These are phyloP conservation scores for Strigomonas culicis DNA, from an alignment of 208 protist species.

Conservation along the genomic window DNA sequence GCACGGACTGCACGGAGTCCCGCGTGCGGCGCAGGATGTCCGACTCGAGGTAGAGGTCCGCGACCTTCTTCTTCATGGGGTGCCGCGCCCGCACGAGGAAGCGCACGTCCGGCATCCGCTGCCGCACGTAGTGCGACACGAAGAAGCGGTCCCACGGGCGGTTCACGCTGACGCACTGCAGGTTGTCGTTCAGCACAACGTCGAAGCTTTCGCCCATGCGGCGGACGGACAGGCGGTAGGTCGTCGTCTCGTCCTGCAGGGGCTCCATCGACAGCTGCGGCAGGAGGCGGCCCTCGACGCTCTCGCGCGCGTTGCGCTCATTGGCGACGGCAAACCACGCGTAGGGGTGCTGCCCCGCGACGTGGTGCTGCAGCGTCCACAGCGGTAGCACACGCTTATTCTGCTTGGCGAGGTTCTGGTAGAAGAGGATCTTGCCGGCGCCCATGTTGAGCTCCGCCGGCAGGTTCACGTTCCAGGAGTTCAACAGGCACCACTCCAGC, in stretches of 20 bases:
- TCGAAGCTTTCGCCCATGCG: constrained; percentile 67
- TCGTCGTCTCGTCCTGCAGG: constrained; percentile 68
- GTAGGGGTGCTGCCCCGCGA: constrained; percentile 83
- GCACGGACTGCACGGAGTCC: constrained; percentile 84
- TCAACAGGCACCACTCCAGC: constrained; percentile 83
- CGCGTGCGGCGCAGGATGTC: constrained; percentile 80
- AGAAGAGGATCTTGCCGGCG: constrained; percentile 77
- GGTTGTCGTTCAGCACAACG: constrained; percentile 76
- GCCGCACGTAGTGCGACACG: constrained; percentile 81
- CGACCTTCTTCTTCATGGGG: constrained; percentile 84
- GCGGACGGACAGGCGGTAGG: constrained; percentile 62
- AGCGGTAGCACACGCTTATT: constrained; percentile 80
- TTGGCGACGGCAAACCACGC: constrained; percentile 85
- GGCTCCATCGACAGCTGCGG: constrained; percentile 56
- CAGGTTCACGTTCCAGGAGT: constrained; percentile 90
- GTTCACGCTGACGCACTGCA: constrained; percentile 70
- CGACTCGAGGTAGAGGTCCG: constrained; percentile 68
- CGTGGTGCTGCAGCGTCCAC: constrained; percentile 76
- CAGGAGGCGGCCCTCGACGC: constrained; percentile 49
- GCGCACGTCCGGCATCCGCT: constrained; percentile 82
- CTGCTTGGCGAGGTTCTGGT: constrained; percentile 78
- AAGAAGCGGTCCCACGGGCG: constrained; percentile 86
- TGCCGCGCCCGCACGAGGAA: constrained; percentile 79
- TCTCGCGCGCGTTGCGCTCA: constrained; percentile 41
- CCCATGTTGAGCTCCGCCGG: constrained; percentile 88